Evolutionary conservation across 352 stramenopile genomes (phyloP), one percentile per base, ranked within the genome.

Genomic region (Hyaloperonospora brassicae): DNA sequence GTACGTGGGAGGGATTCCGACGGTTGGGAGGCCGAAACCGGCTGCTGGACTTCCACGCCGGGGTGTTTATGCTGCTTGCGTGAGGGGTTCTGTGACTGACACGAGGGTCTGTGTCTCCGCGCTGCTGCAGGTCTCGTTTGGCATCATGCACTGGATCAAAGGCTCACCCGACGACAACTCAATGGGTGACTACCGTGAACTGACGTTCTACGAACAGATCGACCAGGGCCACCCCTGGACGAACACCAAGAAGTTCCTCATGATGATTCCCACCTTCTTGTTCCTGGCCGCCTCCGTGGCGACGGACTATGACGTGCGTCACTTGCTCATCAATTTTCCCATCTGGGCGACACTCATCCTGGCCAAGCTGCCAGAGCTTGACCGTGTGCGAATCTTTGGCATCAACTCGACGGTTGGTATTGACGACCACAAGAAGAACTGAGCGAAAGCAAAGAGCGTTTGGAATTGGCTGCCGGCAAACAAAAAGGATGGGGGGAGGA

Each of bases 131-230:
- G 72, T 96, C 34, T 95, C 87, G 21, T 97, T 97, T 50, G 73
- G 86, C 27, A 94, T 96, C 58, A 95, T 97, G 75, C 89, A 95
- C 79, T 98, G 93, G 90, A 91, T 97, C 55, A 98, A 98, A 70
- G 93, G 94, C 31, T 97, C 88, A 42, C 85, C 87, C 0, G 84
- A 96, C 23, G 89, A 97, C 66, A 93, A 94, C 56, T 94, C 78
- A 49, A 89, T 97, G 64, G 89, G 89, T 46, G 90, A 97, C 72
- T 95, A 97, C 73, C 85, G 92, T 40, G 88, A 92, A 59, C 86
- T 98, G 64, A 98, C 94, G 21, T 91, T 95, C 57, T 98, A 95
- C 78, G 94, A 98, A 68, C 94, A 98, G 72, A 90, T 98, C 45
- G 89, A 97, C 58, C 86, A 93, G 54, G 88, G 89, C 22, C 74